Base-by-base conservation (phyloP, 2,329 filamentous ascomycete genomes). In the Stagonosporopsis chrysanthemi region DNA sequence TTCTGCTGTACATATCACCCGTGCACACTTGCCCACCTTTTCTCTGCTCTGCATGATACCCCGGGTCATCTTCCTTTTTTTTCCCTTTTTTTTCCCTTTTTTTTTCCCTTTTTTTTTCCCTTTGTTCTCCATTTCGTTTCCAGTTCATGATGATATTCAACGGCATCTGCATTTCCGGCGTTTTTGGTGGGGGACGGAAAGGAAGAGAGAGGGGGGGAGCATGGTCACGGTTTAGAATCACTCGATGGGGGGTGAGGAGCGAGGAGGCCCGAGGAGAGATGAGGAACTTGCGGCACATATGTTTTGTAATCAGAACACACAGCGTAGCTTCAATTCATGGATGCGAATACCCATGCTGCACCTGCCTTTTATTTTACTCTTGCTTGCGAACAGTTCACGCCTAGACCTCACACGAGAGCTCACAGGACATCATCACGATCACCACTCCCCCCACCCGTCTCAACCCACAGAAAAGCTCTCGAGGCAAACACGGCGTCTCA, bases 101-200 rank as follows among this genome's bases (percentile, higher is more conserved):
- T 19, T 22, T 22, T 11, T 23, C 12, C 11, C 11, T 39, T 15
- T 38, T 6, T 38, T 38, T 17, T 19, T 17, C 17, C 17, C 12
- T 12, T 31, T 31, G 29, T 3, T 31, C 29, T 12, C 6, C 11
- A 28, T 31, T n/a, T n/a, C n/a, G n/a, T n/a, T n/a, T n/a, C n/a
- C n/a, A n/a, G 28, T 29, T 11, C 28, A 29, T 29, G 28, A 29
- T 29, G 28, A 29, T 2, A 2, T 51, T 42, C 14, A 40, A n/a
- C 38, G 26, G 47, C 47, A 28, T 42, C 12, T 50, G 46, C 46
- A 49, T 49, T 22, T 41, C 36, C 19, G 46, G 46, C 36, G 46
- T 49, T 41, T 31, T 28, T 2, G 23, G 6, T 29, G 24, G 6
- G 22, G 36, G 17, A 39, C 4, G 8, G 9, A 31, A 31, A 31